Conservation (phyloP, 768 basidiomycete species). For the Chalciporus chontae region DNA sequence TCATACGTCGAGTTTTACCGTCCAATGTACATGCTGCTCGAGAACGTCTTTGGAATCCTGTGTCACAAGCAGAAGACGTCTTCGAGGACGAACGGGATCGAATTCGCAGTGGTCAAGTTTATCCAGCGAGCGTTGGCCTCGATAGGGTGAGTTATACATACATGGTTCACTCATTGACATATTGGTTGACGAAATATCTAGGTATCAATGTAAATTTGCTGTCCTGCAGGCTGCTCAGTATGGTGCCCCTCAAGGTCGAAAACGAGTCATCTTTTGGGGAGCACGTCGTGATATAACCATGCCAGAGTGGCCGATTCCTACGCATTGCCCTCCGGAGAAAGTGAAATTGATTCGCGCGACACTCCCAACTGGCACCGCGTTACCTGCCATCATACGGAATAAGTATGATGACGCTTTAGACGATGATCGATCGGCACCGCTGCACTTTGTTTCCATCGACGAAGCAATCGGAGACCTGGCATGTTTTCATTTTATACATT, state of each 20-base stretch:
- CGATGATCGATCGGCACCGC: conserved; percentile 52
- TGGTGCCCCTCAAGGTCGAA: conserved; percentile 67
- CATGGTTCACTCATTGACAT: background rate
- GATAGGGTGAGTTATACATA: conserved; percentile 51
- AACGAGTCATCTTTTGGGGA: conserved; percentile 66
- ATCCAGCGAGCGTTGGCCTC: conserved; percentile 55
- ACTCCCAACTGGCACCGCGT: conserved; percentile 42
- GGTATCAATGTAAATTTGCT: conserved; percentile 64
- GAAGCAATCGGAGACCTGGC: conserved; percentile 73
- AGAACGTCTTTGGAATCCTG: conserved; percentile 68
- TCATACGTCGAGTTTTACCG: conserved; percentile 64
- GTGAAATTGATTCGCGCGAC: conserved; percentile 30
- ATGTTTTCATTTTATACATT: conserved; percentile 26
- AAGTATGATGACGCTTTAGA: conserved; percentile 27
- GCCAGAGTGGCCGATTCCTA: conserved; percentile 63
- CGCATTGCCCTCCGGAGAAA: conserved; percentile 45
- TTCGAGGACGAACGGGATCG: conserved; percentile 36
- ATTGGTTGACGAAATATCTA: conserved; percentile 6
- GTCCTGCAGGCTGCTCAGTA: conserved; percentile 68
- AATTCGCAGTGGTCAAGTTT: conserved; percentile 63
- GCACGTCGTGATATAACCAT: conserved; percentile 54
- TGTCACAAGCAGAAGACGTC: conserved; percentile 45
- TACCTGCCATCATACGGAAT: conserved; percentile 45
- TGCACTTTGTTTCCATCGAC: conserved; percentile 52
- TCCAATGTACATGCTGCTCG: conserved; percentile 62